Base-by-base conservation (phyloP, 2,329 filamentous ascomycete genomes). In the Diatrype stigma region DNA sequence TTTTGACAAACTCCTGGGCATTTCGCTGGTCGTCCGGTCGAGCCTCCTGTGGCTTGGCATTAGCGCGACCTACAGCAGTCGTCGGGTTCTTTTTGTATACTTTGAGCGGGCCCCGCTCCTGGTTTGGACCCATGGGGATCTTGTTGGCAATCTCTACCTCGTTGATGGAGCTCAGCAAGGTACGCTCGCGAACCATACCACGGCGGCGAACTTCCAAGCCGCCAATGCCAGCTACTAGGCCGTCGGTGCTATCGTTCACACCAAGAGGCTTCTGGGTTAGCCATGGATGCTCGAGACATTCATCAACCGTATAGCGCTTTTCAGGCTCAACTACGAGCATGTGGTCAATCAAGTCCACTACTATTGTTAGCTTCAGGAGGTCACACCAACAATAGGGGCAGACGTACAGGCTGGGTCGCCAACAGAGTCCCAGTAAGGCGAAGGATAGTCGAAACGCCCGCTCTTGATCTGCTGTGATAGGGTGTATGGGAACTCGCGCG, bases 261-360 rank as follows among this genome's bases (percentile, higher is more conserved):
- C 79, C 84, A 34, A 81, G 74, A 14, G 67, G 56, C 38, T 72
- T 80, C 56, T 83, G 79, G 0, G 84, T 90, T 49, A 90, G 82
- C 94, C 94, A 99, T 0, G 93, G 91, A 65, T 99, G 94, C 58
- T 87, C 77, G 10, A 99, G 79, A 64, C 94, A 97, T 62, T 96
- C 84, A 57, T 97, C 92, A 53, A 99, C 84, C 0, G 89, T 93
- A 68, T 88, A 93, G 46, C 94, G 85, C 67, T 86, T 82, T 26
- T 90, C 84, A 2, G 90, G 86, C 57, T 96, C 86, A 32, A 96
- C 91, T 2, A 89, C 88, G 47, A 99, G 80, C 94, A 99, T 99
- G 40, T 80, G 81, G 68, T 99, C 94, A 59, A 99, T 97, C 32
- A 99, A 78, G 60, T 97, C 91, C 48, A 99, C 77, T 80, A 47